Conservation (phyloP, 2,329 filamentous ascomycete genomes). For the Akanthomyces muscarius region DNA sequence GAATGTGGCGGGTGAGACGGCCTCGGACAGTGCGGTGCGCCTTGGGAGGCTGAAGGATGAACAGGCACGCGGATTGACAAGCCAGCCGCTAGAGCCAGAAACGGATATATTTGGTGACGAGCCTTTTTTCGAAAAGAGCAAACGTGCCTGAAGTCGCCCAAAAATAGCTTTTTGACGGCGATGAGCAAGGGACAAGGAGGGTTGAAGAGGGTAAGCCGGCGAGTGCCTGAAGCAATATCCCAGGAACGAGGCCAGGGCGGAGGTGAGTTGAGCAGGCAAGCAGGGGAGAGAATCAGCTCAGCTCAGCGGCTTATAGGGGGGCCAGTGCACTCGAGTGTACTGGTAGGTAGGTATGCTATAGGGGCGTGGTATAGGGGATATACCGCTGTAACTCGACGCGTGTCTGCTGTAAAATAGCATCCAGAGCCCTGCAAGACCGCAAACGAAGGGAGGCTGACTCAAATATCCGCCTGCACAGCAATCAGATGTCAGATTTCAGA, state of each 20-base stretch:
- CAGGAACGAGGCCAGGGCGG: background rate
- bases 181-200: background rate
- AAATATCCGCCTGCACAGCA: background rate
- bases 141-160: background rate
- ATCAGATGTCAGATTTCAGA: constrained; percentile 3
- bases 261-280: background rate
- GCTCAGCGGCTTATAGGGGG: background rate
- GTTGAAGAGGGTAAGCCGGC: background rate
- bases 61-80: background rate
- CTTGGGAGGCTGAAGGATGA: background rate
- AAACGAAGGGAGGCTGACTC: background rate
- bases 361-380: background rate
- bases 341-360: background rate
- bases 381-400: background rate
- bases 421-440: background rate
- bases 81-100: constrained; percentile 2
- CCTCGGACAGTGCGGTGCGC: background rate
- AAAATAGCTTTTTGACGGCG: background rate
- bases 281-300: background rate
- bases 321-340: background rate
- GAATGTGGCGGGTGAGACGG: constrained; percentile 21
- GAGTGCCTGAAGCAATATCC: background rate
- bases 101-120: background rate
- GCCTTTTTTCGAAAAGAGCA: background rate
- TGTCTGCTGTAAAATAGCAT: background rate